Evolutionary conservation across 345 rosid species (phyloP).

Genomic region (Salix brachista): DNA sequence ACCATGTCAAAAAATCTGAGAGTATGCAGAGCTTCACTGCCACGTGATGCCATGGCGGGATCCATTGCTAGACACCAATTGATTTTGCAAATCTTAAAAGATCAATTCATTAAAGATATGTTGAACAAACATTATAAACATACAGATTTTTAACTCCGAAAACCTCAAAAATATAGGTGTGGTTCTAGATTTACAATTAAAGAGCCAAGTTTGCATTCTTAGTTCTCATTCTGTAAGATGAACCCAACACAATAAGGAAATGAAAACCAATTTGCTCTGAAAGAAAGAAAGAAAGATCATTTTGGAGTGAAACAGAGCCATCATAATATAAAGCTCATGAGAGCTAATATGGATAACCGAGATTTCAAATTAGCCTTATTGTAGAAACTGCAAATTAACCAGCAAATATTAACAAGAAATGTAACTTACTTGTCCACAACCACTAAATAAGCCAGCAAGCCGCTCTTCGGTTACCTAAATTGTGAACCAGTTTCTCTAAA

Average conservation of each 20-base stretch:
- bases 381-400: not conserved
- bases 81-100: slow-evolving; percentile 5
- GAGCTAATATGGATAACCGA: not conserved
- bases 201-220: not conserved
- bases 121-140: not conserved
- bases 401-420: not conserved
- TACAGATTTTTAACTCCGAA: not conserved
- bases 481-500: not conserved
- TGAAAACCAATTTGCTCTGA: not conserved
- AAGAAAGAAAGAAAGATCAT: not conserved
- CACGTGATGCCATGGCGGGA: no score
- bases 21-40: no score
- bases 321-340: not conserved
- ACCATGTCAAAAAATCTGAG: no score
- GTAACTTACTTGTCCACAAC: slow-evolving; percentile 72
- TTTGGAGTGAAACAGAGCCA: not conserved
- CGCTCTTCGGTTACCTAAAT: slow-evolving; percentile 80
- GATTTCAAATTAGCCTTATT: not conserved
- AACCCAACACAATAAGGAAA: not conserved
- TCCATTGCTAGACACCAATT: not conserved
- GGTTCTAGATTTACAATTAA: no score
- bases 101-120: not conserved
- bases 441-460: slow-evolving; percentile 74
- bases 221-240: not conserved
- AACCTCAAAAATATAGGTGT: not conserved